Conservation (phyloP, 2,329 filamentous ascomycete genomes). For the Pseudocercospora pini-densiflorae region DNA sequence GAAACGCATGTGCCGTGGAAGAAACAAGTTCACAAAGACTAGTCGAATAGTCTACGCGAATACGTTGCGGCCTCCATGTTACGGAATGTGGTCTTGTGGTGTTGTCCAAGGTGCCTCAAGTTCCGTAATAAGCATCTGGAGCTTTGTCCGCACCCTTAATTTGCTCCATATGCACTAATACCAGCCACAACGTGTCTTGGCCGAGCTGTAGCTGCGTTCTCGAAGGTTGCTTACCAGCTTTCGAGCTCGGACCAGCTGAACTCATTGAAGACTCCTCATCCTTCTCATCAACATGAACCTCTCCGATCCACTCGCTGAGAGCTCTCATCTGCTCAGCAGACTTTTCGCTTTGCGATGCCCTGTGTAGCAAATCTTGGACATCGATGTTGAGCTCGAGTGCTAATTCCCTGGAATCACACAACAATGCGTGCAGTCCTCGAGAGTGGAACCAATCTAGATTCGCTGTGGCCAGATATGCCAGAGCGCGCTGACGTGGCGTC, state of each 20-base stretch:
- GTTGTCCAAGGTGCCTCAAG: not conserved
- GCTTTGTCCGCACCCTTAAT: not conserved
- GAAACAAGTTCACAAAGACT: not conserved
- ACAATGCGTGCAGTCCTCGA: slow-evolving; percentile 22
- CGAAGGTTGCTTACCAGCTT: slow-evolving; percentile 10
- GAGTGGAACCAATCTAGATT: slow-evolving; percentile 29
- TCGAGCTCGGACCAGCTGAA: slow-evolving; percentile 7
- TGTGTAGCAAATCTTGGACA: slow-evolving; percentile 10
- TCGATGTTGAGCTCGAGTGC: slow-evolving; percentile 8
- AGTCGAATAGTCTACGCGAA: not conserved
- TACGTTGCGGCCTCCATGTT: not conserved
- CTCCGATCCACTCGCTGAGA: slow-evolving; percentile 15
- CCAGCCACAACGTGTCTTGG: slow-evolving; percentile 21
- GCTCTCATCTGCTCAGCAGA: slow-evolving; percentile 14
- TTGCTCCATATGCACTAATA: slow-evolving; percentile 14
- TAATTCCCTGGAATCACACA: slow-evolving; percentile 25
- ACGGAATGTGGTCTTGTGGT: not conserved
- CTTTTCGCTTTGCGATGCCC: not conserved
- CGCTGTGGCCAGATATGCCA: slow-evolving; percentile 25
- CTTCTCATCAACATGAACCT: not conserved
- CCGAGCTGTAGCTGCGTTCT: slow-evolving; percentile 21
- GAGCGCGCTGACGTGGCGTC: slow-evolving; percentile 26
- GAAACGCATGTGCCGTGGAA: too few species aligned
- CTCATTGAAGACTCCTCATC: not conserved
- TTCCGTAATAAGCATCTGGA: not conserved